phyloP scores from a whole-genome alignment of 768 basidiomycete species.

The Pleurotus ostreatus region DNA sequence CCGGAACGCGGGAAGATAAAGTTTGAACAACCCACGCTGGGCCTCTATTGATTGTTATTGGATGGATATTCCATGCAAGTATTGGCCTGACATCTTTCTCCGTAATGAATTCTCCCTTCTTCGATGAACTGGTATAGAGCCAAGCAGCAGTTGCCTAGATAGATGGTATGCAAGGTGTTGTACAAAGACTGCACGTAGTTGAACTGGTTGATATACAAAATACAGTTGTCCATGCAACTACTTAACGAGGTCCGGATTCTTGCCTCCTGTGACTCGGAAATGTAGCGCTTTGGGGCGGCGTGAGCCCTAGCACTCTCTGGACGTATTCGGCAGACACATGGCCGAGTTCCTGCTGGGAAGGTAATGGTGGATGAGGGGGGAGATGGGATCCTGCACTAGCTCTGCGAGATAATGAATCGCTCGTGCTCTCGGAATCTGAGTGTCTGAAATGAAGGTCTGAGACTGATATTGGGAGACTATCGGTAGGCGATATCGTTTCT shows the following conservation, averaged over 20 bases:
- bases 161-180: no score
- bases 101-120: no score
- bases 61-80: no score
- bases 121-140: no score
- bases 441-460: conserved; percentile 49
- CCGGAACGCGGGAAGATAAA: no score
- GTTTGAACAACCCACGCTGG: no score
- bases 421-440: conserved; percentile 29
- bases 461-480: conserved; percentile 54
- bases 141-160: no score
- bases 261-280: neutral
- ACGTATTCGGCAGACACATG: conserved; percentile 16
- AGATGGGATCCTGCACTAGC: conserved; percentile 30
- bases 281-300: conserved; percentile 1
- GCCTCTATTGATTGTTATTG: no score
- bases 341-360: conserved; percentile 10
- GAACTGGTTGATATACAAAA: no score
- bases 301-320: conserved; percentile 23
- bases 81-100: no score
- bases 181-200: no score
- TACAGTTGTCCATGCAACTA: no score
- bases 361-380: conserved; percentile 40
- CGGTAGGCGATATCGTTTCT: conserved; percentile 43
- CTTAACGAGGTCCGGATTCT: neutral
- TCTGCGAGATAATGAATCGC: conserved; percentile 22